Evolutionary conservation across 192 early-diverging fungal species (phyloP).

Genomic region (Neocallimastix lanati): DNA sequence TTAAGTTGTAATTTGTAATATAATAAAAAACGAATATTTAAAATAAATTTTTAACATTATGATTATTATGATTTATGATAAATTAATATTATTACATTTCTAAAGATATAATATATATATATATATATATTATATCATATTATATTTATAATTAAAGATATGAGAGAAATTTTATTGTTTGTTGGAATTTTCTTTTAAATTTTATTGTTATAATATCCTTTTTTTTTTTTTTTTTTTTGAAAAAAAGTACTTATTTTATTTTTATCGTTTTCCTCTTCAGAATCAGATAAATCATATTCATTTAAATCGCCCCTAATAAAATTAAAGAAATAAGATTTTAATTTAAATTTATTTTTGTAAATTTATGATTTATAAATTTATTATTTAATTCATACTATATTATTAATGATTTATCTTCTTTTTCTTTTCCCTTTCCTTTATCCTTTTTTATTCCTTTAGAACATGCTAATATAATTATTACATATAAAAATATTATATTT

Average conservation of each 20-base stretch:
- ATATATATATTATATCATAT: no score
- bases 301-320: not conserved
- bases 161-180: not conserved
- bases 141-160: no score
- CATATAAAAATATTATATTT: no score
- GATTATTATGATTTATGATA: no score
- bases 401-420: not conserved
- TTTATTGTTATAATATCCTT: not conserved
- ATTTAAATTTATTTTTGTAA: no score
- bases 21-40: no score
- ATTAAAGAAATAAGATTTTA: no score
- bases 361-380: no score
- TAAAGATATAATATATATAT: no score
- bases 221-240: not conserved
- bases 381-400: not conserved
- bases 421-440: not conserved
- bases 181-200: not conserved
- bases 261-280: not conserved
- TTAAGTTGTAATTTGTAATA: no score
- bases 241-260: not conserved
- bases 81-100: no score
- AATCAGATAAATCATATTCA: not conserved
- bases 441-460: not conserved
- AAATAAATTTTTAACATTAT: no score
- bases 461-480: not conserved